Conservation (phyloP, 768 basidiomycete species). For the Calocybe indica region DNA sequence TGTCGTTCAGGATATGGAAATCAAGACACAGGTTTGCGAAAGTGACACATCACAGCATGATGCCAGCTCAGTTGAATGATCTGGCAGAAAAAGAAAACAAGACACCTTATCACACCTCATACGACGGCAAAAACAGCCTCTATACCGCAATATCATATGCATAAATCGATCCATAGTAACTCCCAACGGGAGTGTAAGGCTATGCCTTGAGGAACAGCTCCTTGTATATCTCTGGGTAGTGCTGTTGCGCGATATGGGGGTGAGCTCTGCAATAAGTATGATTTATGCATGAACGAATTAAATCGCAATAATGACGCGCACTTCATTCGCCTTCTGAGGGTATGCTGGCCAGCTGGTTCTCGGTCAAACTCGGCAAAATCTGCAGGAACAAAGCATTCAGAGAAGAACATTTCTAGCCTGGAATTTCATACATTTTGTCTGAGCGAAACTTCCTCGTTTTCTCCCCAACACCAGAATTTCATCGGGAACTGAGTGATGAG, state of each 20-base stretch:
- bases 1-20: too few species aligned
- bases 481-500: conserved; percentile 44
- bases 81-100: too few species aligned
- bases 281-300: neutral
- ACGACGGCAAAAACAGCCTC: too few species aligned
- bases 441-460: conserved; percentile 42
- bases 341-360: conserved; percentile 65
- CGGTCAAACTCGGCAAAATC: conserved; percentile 73
- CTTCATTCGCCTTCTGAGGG: conserved; percentile 76
- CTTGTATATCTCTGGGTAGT: conserved; percentile 70
- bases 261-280: conserved; percentile 55
- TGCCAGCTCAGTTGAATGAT: too few species aligned
- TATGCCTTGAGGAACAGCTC: conserved; percentile 45
- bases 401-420: neutral
- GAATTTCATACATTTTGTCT: conserved; percentile 55
- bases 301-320: conserved; percentile 25
- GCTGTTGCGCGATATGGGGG: conserved; percentile 71
- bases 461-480: conserved; percentile 60
- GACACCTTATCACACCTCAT: too few species aligned
- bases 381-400: conserved; percentile 43
- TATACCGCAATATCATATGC: too few species aligned
- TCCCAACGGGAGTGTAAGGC: too few species aligned
- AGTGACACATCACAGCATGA: too few species aligned
- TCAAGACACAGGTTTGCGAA: too few species aligned
- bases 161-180: too few species aligned